These are phyloP conservation scores for Pseudogymnoascus sp. DNA, from an alignment of 2,329 filamentous ascomycete genomes.

Conservation along the genomic window DNA sequence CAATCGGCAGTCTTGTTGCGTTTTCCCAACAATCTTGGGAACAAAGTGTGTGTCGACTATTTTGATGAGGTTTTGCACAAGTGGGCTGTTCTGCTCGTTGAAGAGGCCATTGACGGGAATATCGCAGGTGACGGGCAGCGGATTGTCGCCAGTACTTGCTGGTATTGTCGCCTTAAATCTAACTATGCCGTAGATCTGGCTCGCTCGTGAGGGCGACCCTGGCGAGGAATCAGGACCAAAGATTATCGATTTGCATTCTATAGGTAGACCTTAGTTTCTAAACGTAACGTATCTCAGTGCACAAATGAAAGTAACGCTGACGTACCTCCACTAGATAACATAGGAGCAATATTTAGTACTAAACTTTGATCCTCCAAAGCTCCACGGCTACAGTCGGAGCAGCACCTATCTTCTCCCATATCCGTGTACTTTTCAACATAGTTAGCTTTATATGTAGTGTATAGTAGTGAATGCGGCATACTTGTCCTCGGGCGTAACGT, in stretches of 20 bases:
- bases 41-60: background rate
- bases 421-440: background rate
- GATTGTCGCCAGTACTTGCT: background rate
- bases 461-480: background rate
- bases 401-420: background rate
- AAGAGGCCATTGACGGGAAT: background rate
- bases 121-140: background rate
- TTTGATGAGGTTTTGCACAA: background rate
- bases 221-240: background rate
- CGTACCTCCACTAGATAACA: background rate
- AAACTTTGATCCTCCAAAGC: background rate
- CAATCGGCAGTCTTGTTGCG: background rate
- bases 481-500: background rate
- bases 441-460: background rate
- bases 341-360: background rate
- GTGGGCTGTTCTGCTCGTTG: background rate
- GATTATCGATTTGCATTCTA: background rate
- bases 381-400: background rate
- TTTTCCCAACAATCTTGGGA: background rate
- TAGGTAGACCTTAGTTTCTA: background rate
- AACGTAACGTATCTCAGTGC: background rate
- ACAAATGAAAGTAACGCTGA: background rate
- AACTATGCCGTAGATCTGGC: background rate
- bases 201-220: background rate
- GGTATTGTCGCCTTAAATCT: background rate